Conservation (phyloP, 2,329 filamentous ascomycete species). For the Aspergillus versicolor region DNA sequence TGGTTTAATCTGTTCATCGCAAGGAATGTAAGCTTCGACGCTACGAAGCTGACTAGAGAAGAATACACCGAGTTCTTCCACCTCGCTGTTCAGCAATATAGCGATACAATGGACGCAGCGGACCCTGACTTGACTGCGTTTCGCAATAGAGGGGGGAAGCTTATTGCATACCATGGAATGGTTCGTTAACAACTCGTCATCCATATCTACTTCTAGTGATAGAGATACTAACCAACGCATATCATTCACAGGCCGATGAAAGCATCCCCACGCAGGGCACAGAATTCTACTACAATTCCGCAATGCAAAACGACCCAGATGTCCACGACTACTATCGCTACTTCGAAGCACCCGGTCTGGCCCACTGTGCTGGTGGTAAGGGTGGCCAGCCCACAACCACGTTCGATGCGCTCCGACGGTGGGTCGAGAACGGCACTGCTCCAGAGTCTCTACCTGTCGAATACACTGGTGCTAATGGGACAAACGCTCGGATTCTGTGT, state of each 20-base stretch:
- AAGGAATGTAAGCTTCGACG: conserved; percentile 3
- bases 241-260: conserved; percentile 1
- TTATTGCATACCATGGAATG: conserved; percentile 4
- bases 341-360: conserved; percentile 2
- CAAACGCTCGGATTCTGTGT: neutral
- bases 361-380: conserved; percentile 1
- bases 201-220: neutral
- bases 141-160: neutral
- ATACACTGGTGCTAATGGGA: neutral
- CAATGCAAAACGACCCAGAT: neutral
- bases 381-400: conserved; percentile 13
- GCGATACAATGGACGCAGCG: neutral
- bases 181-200: neutral
- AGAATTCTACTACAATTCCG: neutral
- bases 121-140: conserved; percentile 2
- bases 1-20: conserved; percentile 13
- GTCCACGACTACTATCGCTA: neutral
- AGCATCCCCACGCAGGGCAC: neutral
- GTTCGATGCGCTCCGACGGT: conserved; percentile 6
- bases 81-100: neutral
- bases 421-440: conserved; percentile 17
- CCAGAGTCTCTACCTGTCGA: conserved; percentile 16
- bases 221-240: neutral
- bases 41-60: neutral
- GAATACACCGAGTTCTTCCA: conserved; percentile 4